Base-by-base conservation (phyloP, 768 basidiomycete species). In the Podaxis sp. region DNA sequence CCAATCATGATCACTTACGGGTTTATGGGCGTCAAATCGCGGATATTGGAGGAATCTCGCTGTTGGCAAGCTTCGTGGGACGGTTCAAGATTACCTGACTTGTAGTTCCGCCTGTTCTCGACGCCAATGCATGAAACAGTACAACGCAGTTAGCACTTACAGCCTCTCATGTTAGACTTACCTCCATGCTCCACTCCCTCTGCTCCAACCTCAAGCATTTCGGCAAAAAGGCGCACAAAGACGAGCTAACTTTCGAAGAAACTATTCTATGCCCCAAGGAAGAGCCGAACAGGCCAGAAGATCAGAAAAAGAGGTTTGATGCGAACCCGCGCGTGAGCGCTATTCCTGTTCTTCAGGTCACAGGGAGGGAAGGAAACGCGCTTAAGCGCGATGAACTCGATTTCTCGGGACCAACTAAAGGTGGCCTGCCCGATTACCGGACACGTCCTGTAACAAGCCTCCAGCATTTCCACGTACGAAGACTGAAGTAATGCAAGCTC, bases 111-210 rank as follows among this genome's bases (percentile, higher is more conserved):
- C 28, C 28, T 6, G 28, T 30, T 30, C 28, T 30, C 4, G 28
- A 4, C 28, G 28, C 28, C 1, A 30, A 30, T 7, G 28, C 28
- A 30, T 30, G 28, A 30, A 30, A 30, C 28, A 30, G 7, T 30
- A 30, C 28, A 4, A 30, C 28, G 7, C 28, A 30, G 28, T 7
- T 7, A 30, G 7, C 7, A 30, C 7, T 30, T 30, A 30, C 7
- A 7, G 28, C 28, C 46, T 95, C 93, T 0, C 88, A 89, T 65
- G 77, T 95, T 60, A 96, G 98, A 74, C 81, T 97, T 33, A 91
- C 90, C 0, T 92, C 92, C 12, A 95, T 98, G 92, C 88, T 99
- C 49, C 96, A 98, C 76, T 96, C 96, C 52, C 58, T 78, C 86
- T 50, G 98, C 96, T 1, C 90, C 67, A 82, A 82, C 83, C 98